Evolutionary conservation across 345 rosid species (phyloP).

Genomic region (Corchorus capsularis): DNA sequence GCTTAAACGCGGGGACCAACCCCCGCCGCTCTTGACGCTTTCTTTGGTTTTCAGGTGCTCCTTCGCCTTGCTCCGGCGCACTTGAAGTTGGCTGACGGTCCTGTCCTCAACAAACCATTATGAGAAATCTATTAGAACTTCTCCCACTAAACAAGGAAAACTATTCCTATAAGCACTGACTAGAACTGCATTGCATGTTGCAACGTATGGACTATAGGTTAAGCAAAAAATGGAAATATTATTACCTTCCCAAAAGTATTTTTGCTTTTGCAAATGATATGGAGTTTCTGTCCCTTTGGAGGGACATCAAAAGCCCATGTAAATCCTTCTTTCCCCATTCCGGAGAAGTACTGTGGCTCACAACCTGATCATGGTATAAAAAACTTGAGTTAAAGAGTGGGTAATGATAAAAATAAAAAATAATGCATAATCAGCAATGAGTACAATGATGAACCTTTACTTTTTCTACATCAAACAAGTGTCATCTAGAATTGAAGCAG

Average conservation of each 20-base stretch:
- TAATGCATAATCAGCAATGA: not conserved
- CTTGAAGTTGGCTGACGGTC: too few relatives aligned
- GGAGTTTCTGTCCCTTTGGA: conserved; percentile 92
- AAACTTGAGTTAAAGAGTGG: not conserved
- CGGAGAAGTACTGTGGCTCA: conserved; percentile 64
- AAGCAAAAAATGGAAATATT: not conserved
- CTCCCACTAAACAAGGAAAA: not conserved
- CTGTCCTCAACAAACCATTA: too few relatives aligned
- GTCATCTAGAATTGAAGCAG: conserved; percentile 2
- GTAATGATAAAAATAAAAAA: not conserved
- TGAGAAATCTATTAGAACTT: not conserved
- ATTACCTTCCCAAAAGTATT: conserved; percentile 88
- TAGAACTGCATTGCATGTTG: not conserved
- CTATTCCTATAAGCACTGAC: not conserved
- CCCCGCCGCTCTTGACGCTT: too few relatives aligned
- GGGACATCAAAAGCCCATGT: conserved; percentile 92
- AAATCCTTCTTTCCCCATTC: conserved; percentile 96
- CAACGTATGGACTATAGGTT: not conserved
- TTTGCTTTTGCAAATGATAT: conserved; percentile 90
- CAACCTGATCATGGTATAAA: conserved; percentile 46
- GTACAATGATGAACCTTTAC: not conserved
- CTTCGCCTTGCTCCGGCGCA: too few relatives aligned
- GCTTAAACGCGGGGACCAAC: too few relatives aligned
- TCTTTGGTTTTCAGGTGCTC: too few relatives aligned
- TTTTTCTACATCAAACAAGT: not conserved